A percentile compares a stretch with the other conserved stretches of the same genome.
Evolutionary conservation across 495 filamentous ascomycete species (phyloP).

Genomic region (Thozetella sp.): DNA sequence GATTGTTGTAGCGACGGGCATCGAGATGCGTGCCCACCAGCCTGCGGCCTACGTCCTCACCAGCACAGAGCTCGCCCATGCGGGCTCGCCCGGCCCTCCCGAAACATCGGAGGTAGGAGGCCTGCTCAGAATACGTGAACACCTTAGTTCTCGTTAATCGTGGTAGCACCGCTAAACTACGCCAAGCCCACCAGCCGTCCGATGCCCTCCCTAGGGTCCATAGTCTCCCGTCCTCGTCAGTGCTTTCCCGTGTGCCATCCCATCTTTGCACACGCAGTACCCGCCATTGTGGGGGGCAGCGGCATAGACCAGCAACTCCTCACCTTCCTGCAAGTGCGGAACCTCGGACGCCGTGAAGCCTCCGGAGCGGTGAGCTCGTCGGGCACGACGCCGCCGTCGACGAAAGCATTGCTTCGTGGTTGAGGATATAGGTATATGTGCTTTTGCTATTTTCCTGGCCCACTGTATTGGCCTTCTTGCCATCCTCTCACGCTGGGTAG

Average conservation of each 20-base stretch:
- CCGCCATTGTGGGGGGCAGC: not conserved
- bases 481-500: not conserved
- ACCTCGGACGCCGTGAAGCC: not conserved
- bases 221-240: not conserved
- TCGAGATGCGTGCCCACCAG: no score
- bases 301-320: not conserved
- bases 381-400: not conserved
- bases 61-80: no score
- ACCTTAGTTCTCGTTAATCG: no score
- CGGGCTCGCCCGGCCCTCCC: no score
- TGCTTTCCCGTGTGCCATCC: constrained; percentile 1
- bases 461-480: not conserved
- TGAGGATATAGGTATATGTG: not conserved
- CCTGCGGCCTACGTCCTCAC: no score
- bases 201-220: not conserved
- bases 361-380: not conserved
- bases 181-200: not conserved
- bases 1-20: not conserved
- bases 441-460: no score
- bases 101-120: no score
- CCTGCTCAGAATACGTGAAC: no score
- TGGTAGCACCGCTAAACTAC: not conserved
- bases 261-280: not conserved
- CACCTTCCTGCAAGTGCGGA: not conserved
- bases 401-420: not conserved